Evolutionary conservation across 352 stramenopile genomes (phyloP).

Genomic region (Pythium aphanidermatum): DNA sequence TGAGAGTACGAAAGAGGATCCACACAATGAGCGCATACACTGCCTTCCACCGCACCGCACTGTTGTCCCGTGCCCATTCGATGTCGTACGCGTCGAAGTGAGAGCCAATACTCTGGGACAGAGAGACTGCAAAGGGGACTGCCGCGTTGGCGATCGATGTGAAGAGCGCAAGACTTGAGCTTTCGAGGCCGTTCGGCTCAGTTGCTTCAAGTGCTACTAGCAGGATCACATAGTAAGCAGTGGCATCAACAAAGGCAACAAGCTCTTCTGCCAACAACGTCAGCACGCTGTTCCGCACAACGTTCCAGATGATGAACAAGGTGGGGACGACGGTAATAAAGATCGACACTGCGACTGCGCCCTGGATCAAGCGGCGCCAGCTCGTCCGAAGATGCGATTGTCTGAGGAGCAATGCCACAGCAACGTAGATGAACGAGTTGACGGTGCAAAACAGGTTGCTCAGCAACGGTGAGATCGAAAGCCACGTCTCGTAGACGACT

Average conservation of each 20-base stretch:
- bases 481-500: constrained; percentile 57
- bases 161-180: constrained; percentile 44
- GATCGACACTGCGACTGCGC: constrained; percentile 27
- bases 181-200: constrained; percentile 36
- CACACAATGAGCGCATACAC: constrained; percentile 46
- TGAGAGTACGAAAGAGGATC: constrained; percentile 26
- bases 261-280: constrained; percentile 49
- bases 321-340: constrained; percentile 31
- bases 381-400: constrained; percentile 22
- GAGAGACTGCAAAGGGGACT: constrained; percentile 41
- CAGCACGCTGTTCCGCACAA: constrained; percentile 40
- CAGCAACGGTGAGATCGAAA: constrained; percentile 26
- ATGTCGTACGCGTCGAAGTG: constrained; percentile 58
- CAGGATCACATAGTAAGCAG: constrained; percentile 44
- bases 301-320: constrained; percentile 49
- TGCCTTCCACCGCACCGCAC: constrained; percentile 31
- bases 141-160: constrained; percentile 47
- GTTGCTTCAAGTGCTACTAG: constrained; percentile 40
- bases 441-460: constrained; percentile 42
- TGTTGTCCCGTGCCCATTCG: constrained; percentile 39
- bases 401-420: constrained; percentile 26
- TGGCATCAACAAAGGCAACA: constrained; percentile 38
- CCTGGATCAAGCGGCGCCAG: constrained; percentile 33
- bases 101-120: constrained; percentile 56
- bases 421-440: constrained; percentile 36